These are phyloP conservation scores for Phlebiopsis gigantea DNA, from an alignment of 768 basidiomycete species.

Conservation along the genomic window DNA sequence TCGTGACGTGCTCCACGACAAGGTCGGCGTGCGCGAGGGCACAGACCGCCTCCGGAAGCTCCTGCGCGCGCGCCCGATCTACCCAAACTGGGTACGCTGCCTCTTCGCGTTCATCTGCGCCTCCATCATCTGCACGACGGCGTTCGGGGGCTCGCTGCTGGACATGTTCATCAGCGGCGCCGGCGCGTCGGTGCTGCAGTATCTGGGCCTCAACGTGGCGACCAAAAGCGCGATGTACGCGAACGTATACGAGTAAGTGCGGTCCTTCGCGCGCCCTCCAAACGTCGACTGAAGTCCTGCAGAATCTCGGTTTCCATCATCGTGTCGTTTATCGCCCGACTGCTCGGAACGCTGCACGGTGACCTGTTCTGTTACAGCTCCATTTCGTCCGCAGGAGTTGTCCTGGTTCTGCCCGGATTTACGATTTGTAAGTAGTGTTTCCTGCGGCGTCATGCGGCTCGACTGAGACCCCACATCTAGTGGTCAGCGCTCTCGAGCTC, in stretches of 20 bases:
- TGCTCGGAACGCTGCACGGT: slow-evolving; percentile 68
- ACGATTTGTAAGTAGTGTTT: slow-evolving; percentile 55
- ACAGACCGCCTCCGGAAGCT: slow-evolving; percentile 61
- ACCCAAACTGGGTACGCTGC: slow-evolving; percentile 63
- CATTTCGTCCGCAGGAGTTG: slow-evolving; percentile 83
- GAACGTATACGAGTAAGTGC: slow-evolving; percentile 89
- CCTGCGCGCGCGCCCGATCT: slow-evolving; percentile 60
- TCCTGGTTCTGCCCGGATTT: slow-evolving; percentile 88
- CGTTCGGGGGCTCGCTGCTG: slow-evolving; percentile 75
- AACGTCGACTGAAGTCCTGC: not conserved
- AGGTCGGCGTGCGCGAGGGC: slow-evolving; percentile 68
- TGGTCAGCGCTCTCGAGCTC: slow-evolving; percentile 73
- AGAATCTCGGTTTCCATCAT: slow-evolving; percentile 84
- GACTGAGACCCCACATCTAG: slow-evolving; percentile 31
- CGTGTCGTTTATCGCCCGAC: slow-evolving; percentile 78
- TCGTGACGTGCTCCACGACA: slow-evolving; percentile 81
- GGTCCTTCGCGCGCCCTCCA: not conserved
- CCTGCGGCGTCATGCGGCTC: not conserved
- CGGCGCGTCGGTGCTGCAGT: slow-evolving; percentile 67
- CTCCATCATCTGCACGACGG: slow-evolving; percentile 75
- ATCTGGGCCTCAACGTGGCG: slow-evolving; percentile 76
- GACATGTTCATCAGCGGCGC: slow-evolving; percentile 81
- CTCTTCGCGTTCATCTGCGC: slow-evolving; percentile 72
- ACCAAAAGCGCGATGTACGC: slow-evolving; percentile 86
- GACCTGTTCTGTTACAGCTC: slow-evolving; percentile 85